Evolutionary conservation across 139 green algal species (phyloP).

Genomic region (Tetraselmis striata): DNA sequence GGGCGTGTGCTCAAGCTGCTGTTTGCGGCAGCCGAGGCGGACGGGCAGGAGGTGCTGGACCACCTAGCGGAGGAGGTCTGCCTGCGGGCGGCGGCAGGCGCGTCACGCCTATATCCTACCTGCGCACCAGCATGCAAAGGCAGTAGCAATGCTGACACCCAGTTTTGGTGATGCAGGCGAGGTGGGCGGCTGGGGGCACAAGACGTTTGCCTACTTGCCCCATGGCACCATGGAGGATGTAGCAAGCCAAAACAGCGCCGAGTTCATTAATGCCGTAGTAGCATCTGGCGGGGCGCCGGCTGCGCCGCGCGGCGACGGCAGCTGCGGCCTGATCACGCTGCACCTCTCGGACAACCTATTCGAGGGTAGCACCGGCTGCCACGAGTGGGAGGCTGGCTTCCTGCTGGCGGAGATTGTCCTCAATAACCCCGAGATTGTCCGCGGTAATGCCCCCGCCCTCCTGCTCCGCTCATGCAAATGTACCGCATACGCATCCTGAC

Average conservation of each 20-base stretch:
- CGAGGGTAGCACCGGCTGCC: slow-evolving; percentile 60
- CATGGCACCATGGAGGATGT: no score
- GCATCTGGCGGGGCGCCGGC: no score
- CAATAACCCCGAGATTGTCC: slow-evolving; percentile 20
- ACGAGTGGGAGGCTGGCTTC: slow-evolving; percentile 73
- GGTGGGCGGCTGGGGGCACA: neutral
- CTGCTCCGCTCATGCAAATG: no score
- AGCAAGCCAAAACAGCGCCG: no score
- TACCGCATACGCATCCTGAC: no score
- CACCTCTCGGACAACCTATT: slow-evolving; percentile 49
- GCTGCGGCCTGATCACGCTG: slow-evolving; percentile 36
- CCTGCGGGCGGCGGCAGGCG: no score
- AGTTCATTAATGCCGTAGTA: no score
- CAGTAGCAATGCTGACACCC: no score
- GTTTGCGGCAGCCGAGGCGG: neutral
- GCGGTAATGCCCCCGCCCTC: neutral
- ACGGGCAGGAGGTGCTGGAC: neutral
- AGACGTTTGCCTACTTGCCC: neutral
- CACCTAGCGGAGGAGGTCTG: neutral
- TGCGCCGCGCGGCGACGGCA: neutral
- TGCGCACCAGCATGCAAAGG: no score
- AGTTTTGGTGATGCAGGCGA: neutral
- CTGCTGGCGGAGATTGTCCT: slow-evolving; percentile 58
- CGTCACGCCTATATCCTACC: no score
- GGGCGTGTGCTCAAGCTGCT: neutral